Evolutionary conservation across 139 green algal species (phyloP).

Genomic region (Edaphochlamys debaryana): DNA sequence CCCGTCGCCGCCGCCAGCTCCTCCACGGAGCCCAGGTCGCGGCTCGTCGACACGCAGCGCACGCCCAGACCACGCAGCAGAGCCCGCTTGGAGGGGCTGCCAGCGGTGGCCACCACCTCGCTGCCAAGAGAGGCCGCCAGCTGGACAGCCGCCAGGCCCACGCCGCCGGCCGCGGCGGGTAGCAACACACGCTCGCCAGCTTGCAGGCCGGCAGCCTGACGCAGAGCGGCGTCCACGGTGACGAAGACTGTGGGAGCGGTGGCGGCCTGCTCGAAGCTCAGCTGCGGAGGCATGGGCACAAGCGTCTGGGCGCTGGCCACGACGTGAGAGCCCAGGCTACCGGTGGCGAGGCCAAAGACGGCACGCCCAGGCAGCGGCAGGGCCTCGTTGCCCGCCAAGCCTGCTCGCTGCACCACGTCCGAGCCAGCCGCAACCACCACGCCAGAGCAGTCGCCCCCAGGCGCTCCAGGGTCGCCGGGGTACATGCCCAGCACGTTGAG

Average conservation of each 20-base stretch:
- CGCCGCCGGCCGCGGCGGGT: constrained; percentile 83
- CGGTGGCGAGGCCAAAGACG: constrained; percentile 85
- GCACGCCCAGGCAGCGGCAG: constrained; percentile 56
- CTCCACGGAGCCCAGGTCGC: constrained; percentile 57
- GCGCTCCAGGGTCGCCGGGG: constrained; percentile 64
- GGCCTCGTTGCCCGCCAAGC: background rate
- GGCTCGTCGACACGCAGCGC: constrained; percentile 44
- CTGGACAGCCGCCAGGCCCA: constrained; percentile 82
- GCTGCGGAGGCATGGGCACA: constrained; percentile 70
- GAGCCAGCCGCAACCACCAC: constrained; percentile 44
- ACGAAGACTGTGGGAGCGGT: constrained; percentile 87
- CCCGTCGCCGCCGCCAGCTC: constrained; percentile 21
- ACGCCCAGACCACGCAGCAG: constrained; percentile 71
- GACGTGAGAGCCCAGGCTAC: constrained; percentile 80
- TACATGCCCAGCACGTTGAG: constrained; percentile 79
- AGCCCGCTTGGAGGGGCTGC: constrained; percentile 73
- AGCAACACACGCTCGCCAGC: constrained; percentile 71
- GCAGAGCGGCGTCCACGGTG: constrained; percentile 48
- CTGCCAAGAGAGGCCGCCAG: constrained; percentile 53
- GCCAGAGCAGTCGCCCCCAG: constrained; percentile 64
- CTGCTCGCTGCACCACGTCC: too few relatives aligned
- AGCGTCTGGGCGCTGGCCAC: constrained; percentile 62
- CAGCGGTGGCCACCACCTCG: constrained; percentile 68
- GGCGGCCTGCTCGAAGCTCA: constrained; percentile 80
- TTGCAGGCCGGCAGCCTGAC: constrained; percentile 54